Conservation (phyloP, 2,329 filamentous ascomycete species). For the Paracoccidioides lutzii region DNA sequence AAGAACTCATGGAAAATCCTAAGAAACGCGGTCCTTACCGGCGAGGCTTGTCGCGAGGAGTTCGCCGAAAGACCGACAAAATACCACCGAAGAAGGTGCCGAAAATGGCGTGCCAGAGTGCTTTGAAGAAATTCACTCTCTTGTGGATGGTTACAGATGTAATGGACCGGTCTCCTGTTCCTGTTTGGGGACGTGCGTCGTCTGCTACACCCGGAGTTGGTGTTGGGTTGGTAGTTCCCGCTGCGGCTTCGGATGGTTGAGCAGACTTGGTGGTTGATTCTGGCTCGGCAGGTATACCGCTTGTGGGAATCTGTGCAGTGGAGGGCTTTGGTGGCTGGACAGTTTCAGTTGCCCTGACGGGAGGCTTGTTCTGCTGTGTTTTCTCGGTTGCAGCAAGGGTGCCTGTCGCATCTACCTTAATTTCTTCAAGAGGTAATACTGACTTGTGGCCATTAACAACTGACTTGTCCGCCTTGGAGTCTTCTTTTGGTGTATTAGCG, state of each 20-base stretch:
- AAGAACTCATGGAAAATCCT: conserved; percentile 7
- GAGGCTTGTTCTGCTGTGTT: neutral
- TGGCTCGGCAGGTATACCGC: conserved; percentile 1
- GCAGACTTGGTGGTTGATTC: neutral
- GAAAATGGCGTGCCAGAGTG: conserved; percentile 29
- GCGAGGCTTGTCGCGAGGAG: conserved; percentile 15
- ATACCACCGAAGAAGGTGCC: conserved; percentile 28
- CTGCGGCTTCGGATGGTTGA: conserved; percentile 17
- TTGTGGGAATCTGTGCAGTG: neutral
- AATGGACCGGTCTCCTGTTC: conserved; percentile 22
- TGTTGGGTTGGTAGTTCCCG: neutral
- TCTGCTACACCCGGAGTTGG: neutral
- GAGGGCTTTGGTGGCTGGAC: neutral
- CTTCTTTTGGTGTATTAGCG: neutral
- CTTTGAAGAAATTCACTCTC: conserved; percentile 29
- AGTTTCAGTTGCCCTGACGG: neutral
- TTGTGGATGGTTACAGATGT: conserved; percentile 23
- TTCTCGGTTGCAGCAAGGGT: neutral
- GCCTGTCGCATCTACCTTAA: neutral
- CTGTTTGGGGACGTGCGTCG: conserved; percentile 9
- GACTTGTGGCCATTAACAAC: neutral
- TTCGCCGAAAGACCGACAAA: conserved; percentile 28
- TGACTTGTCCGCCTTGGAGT: neutral
- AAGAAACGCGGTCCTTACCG: conserved; percentile 15
- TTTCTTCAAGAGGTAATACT: neutral